Conservation (phyloP, 2,329 filamentous ascomycete species). For the Akanthomyces dipterigenus region DNA sequence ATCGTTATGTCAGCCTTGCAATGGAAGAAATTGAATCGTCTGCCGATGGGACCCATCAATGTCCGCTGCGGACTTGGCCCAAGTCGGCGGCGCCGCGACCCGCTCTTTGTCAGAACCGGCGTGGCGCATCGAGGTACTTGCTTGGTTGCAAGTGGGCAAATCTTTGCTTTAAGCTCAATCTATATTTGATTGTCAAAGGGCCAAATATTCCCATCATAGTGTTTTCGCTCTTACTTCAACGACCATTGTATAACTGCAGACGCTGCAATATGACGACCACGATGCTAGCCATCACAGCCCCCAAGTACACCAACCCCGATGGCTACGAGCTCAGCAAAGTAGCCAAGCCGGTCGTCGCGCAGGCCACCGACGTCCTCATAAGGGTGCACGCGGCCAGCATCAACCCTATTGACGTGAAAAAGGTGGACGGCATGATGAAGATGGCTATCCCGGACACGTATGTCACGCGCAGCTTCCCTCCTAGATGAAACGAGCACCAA, state of each 20-base stretch:
- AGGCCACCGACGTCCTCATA: constrained; percentile 24
- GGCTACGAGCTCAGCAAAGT: constrained; percentile 16
- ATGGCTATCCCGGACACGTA: constrained; percentile 25
- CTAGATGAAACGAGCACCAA: background rate
- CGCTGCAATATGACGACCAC: background rate
- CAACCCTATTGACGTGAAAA: constrained; percentile 39
- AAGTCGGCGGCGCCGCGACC: background rate
- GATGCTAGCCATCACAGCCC: constrained; percentile 17
- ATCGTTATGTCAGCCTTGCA: background rate
- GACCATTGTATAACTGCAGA: too few species aligned
- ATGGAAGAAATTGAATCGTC: background rate
- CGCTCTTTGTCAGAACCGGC: background rate
- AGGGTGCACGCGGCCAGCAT: constrained; percentile 36
- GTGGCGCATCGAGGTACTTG: background rate
- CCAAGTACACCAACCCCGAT: constrained; percentile 18
- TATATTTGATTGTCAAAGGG: too few species aligned
- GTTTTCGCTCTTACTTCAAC: too few species aligned
- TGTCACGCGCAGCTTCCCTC: background rate
- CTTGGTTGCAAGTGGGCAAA: background rate
- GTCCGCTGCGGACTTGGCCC: constrained; percentile 2
- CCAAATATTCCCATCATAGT: too few species aligned
- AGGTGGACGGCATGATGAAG: constrained; percentile 30
- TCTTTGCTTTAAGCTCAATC: background rate
- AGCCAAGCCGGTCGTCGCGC: constrained; percentile 18
- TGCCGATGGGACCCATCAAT: background rate